These are phyloP conservation scores for Fusarium humuli DNA, from an alignment of 2,329 filamentous ascomycete species.

Conservation along the genomic window DNA sequence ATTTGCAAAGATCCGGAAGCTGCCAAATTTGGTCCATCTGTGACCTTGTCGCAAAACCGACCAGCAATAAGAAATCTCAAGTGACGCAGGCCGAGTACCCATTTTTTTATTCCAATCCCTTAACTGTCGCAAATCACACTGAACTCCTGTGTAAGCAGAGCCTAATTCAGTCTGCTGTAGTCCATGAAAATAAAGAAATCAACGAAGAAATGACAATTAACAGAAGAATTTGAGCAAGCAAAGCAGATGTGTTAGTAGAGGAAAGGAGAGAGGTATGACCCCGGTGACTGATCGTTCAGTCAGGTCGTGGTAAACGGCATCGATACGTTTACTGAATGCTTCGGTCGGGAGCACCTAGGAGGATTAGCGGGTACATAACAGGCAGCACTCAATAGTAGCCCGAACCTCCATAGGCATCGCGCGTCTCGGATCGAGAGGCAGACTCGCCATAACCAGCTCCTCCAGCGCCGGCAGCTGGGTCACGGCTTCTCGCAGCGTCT, in stretches of 20 bases:
- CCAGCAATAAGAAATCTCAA: conserved; percentile 52
- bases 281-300: conserved; percentile 33
- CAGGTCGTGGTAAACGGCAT: conserved; percentile 24
- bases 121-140: conserved; percentile 53
- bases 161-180: conserved; percentile 47
- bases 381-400: conserved; percentile 37
- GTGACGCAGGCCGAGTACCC: conserved; percentile 52
- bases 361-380: conserved; percentile 46
- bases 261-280: conserved; percentile 45
- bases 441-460: conserved; percentile 56
- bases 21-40: conserved; percentile 55
- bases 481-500: conserved; percentile 55
- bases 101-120: conserved; percentile 52
- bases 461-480: conserved; percentile 52
- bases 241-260: conserved; percentile 44
- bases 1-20: conserved; percentile 56
- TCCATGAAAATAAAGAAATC: conserved; percentile 48
- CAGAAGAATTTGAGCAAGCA: conserved; percentile 46
- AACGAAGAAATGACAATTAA: conserved; percentile 42
- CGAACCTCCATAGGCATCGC: conserved; percentile 60
- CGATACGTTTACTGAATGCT: conserved; percentile 41
- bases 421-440: conserved; percentile 57
- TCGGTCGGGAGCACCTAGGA: conserved; percentile 49
- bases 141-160: conserved; percentile 53
- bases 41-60: conserved; percentile 54